These are phyloP conservation scores for Aspergillus heteromorphus DNA, from an alignment of 495 filamentous ascomycete species.

Conservation along the genomic window DNA sequence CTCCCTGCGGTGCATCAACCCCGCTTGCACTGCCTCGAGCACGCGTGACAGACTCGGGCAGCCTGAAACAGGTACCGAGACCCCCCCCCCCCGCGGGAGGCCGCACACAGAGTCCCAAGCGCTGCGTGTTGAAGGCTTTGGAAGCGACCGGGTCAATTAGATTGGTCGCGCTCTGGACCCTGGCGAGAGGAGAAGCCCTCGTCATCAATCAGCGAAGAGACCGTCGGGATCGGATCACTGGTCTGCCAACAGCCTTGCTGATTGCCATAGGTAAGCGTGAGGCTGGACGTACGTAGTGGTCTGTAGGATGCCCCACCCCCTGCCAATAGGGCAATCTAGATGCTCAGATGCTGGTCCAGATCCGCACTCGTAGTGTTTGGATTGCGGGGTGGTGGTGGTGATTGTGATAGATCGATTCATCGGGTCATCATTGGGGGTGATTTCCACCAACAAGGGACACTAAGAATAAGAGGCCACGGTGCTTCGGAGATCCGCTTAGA, in stretches of 20 bases:
- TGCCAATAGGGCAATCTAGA: background rate
- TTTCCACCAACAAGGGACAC: background rate
- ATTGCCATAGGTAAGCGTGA: background rate
- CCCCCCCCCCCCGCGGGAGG: background rate
- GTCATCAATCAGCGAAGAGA: no score
- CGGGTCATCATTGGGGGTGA: background rate
- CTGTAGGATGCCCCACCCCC: background rate
- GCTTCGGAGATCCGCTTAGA: background rate
- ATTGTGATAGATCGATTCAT: background rate
- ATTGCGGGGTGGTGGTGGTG: background rate
- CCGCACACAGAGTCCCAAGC: background rate
- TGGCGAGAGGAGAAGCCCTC: background rate
- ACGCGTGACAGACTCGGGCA: background rate
- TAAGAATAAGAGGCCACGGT: no score
- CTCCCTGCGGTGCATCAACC: background rate
- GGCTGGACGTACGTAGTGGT: background rate
- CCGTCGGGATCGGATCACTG: background rate
- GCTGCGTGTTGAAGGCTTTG: background rate
- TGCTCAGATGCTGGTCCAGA: background rate
- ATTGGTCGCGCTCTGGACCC: background rate
- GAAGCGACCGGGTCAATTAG: background rate
- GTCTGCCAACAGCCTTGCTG: background rate
- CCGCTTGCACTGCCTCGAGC: background rate
- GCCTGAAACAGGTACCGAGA: background rate
- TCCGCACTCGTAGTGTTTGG: background rate